Base-by-base conservation (phyloP, 2,329 filamentous ascomycete species). In the Alternaria arbusti region DNA sequence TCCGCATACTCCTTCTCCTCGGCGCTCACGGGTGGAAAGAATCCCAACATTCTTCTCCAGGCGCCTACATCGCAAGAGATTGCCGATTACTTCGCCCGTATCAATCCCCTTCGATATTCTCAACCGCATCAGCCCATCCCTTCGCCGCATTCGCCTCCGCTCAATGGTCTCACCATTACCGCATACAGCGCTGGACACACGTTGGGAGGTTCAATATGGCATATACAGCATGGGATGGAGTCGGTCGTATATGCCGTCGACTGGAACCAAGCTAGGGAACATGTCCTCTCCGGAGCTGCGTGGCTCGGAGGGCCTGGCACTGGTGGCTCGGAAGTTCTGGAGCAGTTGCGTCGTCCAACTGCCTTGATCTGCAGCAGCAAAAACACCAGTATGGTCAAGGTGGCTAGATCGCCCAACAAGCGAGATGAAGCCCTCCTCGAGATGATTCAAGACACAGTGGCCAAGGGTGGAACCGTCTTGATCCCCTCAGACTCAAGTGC, bases 261-360 rank as follows among this genome's bases (percentile, higher is more conserved):
- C 76, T 99, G 96, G 96, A 97, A 97, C 73, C 94, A 97, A 81
- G 93, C 92, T n/a, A 89, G 93, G 70, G 96, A 99, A 78, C 97
- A 97, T 81, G 94, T 98, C 15, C 90, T 97, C 63, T 90, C 95
- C 0, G 95, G 95, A 66, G 96, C 96, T 22, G 94, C 95, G 25
- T 98, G 96, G 93, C 86, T 99, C 45, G 93, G 93, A 49, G 92
- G 93, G 6, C 90, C 90, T 22, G 92, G 90, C 28, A 89, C 88
- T 1, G 92, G 92, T 44, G 92, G 93, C 20, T 91, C 92, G 9
- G 94, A 97, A 77, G 93, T 99, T 20, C 94, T 97, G 59, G 96
- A 99, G 80, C 93, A 96, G 75, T 81, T 99, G 71, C 90, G 94
- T 62, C 96, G 97, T 72, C 96, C 96, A 1, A 98, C 96, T 0